Conservation (phyloP, 805 yeast genomes). For the Debaryomyces tyrocola region DNA sequence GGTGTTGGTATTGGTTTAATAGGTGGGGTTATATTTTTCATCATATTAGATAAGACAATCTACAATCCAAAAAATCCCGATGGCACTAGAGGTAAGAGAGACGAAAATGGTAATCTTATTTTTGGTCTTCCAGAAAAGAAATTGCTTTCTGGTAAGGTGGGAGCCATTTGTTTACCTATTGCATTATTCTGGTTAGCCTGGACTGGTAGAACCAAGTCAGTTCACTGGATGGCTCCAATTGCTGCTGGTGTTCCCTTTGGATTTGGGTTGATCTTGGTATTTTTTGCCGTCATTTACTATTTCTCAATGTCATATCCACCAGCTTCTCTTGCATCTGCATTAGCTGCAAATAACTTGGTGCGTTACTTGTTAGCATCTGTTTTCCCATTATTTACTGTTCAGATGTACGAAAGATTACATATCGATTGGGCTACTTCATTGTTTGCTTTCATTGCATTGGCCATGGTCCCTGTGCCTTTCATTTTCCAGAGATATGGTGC, state of each 20-base stretch:
- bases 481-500: conserved; percentile 61
- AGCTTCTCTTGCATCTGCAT: conserved; percentile 60
- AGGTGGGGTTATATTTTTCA: conserved; percentile 52
- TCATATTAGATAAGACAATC: conserved; percentile 46
- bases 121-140: conserved; percentile 62
- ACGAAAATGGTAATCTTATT: conserved; percentile 52
- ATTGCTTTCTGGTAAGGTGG: conserved; percentile 61
- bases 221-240: conserved; percentile 77
- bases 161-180: conserved; percentile 64
- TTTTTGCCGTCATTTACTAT: conserved; percentile 68
- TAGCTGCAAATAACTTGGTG: conserved; percentile 82
- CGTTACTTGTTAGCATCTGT: conserved; percentile 76
- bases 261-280: conserved; percentile 68
- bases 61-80: conserved; percentile 60
- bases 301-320: conserved; percentile 76
- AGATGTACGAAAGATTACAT: conserved; percentile 47
- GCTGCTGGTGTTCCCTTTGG: conserved; percentile 81
- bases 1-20: conserved; percentile 71
- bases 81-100: conserved; percentile 60
- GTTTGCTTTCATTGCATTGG: conserved; percentile 54
- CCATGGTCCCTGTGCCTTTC: conserved; percentile 76
- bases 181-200: conserved; percentile 82
- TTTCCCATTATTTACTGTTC: conserved; percentile 64
- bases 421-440: conserved; percentile 57
- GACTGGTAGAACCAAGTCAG: conserved; percentile 53